Conservation (phyloP, 164 flowering plant genomes). For the Sedum album region DNA sequence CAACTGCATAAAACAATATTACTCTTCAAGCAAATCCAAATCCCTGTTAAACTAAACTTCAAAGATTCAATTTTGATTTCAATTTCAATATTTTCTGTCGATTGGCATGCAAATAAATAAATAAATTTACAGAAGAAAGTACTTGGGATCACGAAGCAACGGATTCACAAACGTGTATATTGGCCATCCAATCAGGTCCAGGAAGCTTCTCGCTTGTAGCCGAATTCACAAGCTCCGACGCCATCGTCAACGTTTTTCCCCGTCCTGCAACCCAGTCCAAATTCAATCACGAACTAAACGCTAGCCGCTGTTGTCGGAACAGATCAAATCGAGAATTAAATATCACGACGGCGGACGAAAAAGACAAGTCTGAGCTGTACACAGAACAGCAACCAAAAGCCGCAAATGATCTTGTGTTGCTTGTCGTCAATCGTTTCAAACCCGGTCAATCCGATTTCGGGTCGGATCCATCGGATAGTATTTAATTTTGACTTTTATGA, state of each 20-base stretch:
- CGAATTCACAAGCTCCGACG: neutral
- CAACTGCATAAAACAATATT: neutral
- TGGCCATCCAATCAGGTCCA: constrained; percentile 6
- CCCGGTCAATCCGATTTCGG: neutral
- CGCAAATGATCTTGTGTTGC: too few species aligned
- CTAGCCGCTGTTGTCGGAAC: neutral
- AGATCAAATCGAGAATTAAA: neutral
- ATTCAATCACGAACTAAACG: neutral
- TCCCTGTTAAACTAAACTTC: neutral
- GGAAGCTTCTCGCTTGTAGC: constrained; percentile 7
- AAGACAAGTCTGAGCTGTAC: constrained; percentile 1
- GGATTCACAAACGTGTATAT: constrained; percentile 6
- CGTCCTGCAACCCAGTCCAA: neutral
- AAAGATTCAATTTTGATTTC: neutral
- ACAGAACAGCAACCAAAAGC: neutral
- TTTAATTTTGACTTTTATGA: neutral
- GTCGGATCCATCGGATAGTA: neutral
- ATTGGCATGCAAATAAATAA: neutral
- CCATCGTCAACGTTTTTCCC: neutral
- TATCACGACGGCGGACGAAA: neutral
- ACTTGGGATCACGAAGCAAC: constrained; percentile 3
- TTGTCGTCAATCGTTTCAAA: neutral
- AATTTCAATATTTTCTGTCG: neutral
- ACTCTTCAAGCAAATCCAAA: neutral
- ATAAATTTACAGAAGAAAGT: neutral